phyloP scores from a whole-genome alignment of 768 basidiomycete species.

The Lepiota brunneoincarnata region DNA sequence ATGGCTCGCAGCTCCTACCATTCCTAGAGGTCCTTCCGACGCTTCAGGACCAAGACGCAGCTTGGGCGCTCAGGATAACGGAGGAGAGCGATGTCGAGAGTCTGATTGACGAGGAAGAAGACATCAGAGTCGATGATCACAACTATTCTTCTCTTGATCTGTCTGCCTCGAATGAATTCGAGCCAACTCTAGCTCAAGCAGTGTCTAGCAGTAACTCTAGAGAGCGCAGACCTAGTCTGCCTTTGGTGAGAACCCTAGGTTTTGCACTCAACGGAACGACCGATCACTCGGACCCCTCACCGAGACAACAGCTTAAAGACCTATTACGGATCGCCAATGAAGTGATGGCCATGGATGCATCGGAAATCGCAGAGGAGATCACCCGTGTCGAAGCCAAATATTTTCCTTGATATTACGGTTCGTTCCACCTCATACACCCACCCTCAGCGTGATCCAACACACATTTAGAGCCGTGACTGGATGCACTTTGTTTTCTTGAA shows the following conservation, averaged over 20 bases:
- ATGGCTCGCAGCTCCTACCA: conserved; percentile 79
- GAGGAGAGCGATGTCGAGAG: conserved; percentile 67
- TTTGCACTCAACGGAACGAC: conserved; percentile 26
- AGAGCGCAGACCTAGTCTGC: conserved; percentile 71
- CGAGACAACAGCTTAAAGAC: conserved; percentile 62
- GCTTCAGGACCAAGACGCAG: conserved; percentile 63
- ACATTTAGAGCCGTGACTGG: conserved; percentile 76
- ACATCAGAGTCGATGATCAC: conserved; percentile 27
- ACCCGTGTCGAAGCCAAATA: conserved; percentile 67
- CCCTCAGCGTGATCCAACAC: conserved; percentile 7
- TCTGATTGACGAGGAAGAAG: conserved; percentile 51
- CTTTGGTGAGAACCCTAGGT: conserved; percentile 47
- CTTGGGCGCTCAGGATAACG: conserved; percentile 71
- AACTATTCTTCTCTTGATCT: conserved; percentile 11
- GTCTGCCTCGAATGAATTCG: not conserved
- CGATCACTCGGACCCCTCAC: conserved; percentile 36
- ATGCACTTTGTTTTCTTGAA: conserved; percentile 73
- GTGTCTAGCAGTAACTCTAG: conserved; percentile 26
- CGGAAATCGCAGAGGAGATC: conserved; percentile 82
- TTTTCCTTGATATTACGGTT: conserved; percentile 79
- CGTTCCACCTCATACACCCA: conserved; percentile 16
- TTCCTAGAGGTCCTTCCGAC: conserved; percentile 68
- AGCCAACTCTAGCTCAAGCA: not conserved
- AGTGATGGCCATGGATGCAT: conserved; percentile 52
- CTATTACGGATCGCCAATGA: conserved; percentile 58